Conservation (phyloP, 176 grass and related monocot genomes). For the Thinopyrum elongatum region DNA sequence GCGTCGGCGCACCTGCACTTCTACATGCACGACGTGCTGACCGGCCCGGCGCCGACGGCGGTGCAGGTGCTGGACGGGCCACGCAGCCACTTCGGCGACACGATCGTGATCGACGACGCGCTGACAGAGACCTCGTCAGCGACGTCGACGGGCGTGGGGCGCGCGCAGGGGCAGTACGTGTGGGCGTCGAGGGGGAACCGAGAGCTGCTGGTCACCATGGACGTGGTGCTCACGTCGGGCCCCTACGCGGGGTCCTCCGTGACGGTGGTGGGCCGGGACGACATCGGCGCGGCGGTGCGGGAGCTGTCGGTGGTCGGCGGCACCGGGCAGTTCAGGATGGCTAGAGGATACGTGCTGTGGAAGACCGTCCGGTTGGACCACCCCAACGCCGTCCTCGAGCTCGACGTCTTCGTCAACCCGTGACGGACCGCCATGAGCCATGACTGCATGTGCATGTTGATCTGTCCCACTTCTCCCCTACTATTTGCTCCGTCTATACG, state of each 20-base stretch:
- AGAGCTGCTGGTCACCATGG: slow-evolving; percentile 30
- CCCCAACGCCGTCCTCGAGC: slow-evolving; percentile 37
- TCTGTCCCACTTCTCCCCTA: not conserved
- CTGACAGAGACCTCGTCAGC: slow-evolving; percentile 10
- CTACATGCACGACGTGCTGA: slow-evolving; percentile 49
- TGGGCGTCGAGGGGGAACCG: slow-evolving; percentile 25
- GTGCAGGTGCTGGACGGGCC: slow-evolving; percentile 30
- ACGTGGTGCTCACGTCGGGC: slow-evolving; percentile 42
- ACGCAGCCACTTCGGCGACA: slow-evolving; percentile 19
- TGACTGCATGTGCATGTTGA: not conserved
- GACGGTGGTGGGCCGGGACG: slow-evolving; percentile 32
- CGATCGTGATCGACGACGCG: slow-evolving; percentile 36
- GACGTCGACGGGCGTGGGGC: slow-evolving; percentile 20
- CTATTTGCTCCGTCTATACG: not conserved
- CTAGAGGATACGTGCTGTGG: slow-evolving; percentile 15
- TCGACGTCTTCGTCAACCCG: slow-evolving; percentile 30
- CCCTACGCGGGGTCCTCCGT: slow-evolving; percentile 43
- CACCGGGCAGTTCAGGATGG: slow-evolving; percentile 38
- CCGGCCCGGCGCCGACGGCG: no score
- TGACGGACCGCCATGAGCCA: not conserved
- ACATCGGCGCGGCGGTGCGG: slow-evolving; percentile 15
- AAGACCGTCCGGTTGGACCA: slow-evolving; percentile 27
- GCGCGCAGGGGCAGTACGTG: slow-evolving; percentile 39
- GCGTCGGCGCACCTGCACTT: slow-evolving; percentile 38
- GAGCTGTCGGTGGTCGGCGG: slow-evolving; percentile 43